Base-by-base conservation (phyloP, 2,329 filamentous ascomycete species). In the Cladophialophora chaetospira region DNA sequence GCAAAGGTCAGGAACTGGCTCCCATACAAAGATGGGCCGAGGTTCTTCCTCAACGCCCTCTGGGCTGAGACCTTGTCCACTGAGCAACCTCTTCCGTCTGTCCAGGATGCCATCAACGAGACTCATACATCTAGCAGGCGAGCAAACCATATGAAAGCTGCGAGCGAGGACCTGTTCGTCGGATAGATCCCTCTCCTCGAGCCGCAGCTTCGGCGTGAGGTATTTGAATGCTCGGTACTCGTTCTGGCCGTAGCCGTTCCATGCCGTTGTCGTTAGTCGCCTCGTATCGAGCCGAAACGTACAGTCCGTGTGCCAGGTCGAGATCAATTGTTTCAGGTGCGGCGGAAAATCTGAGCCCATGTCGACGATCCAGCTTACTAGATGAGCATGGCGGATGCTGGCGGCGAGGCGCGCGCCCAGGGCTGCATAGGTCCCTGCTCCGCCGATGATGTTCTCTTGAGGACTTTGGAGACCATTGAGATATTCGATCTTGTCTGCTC, bases 281-380 rank as follows among this genome's bases (percentile, higher is more conserved):
- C 80, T 72, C 1, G 79, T 77, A 52, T 88, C 85, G 46, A 83
- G 75, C 51, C 91, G 83, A 63, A 94, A 76, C 13, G 91, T 68
- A 17, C 84, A 88, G 4, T 83, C 83, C 1, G 92, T 96, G 13
- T 85, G 74, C 92, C 94, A 97, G 40, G 82, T 80, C 11, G 81
- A 74, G 63, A 99, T 85, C 40, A 82, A 77, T 2, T 79, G 69
- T 45, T 82, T 80, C 50, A 96, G 78, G 10, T 81, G 74, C 0
- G 76, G 62, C 0, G 93, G 92, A 64, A 97, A 97, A 73, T 97
- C 94, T 13, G 84, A 87, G 26, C 94, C 94, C 67, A 86, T 83
- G 72, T 99, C 93, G 40, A 97, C 84, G 61, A 97, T 87, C 92
- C 92, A 97, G 62, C 90, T 91, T 4, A 97, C 84, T 2, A 82